Evolutionary conservation across 2,329 filamentous ascomycete genomes (phyloP), one percentile per base, ranked within the genome.

Genomic region (Colletotrichum somersetense): DNA sequence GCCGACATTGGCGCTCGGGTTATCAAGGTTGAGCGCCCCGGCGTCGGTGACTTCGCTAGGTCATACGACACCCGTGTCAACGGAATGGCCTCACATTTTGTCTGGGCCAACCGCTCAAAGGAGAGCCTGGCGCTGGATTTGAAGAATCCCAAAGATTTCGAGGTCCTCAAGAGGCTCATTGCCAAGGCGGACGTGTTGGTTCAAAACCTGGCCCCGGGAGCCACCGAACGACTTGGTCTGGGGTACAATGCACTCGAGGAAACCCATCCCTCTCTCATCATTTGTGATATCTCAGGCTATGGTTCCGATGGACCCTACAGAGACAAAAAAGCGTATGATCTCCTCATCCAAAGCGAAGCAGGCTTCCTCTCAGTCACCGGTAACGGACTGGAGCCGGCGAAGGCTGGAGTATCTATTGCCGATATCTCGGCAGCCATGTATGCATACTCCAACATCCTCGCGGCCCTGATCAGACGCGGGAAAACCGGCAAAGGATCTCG

Each of bases 51-150:
- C 75, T 89, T 89, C 75, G 86, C 87, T 0, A 83, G 86, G 1
- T 77, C 82, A 16, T 88, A 88, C 73, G 87, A 89, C 75, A 82
- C 78, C 0, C 82, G 86, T 11, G 85, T 88, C 2, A 80, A 83
- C 10, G 86, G 86, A 0, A 78, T 87, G 18, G 80, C 85, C 0
- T 88, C 87, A 0, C 86, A 89, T 74, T 89, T 89, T 68, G 81
- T 88, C n/a, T 88, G 87, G 86, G 81, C 84, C 0, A 89, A 88
- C 72, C 82, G 87, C 30, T 86, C 86, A 8, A 89, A 88, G 65
- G 85, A 89, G 75, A 87, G 85, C 59, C 77, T 88, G 11, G 85
- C 85, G 0, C 80, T 88, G 0, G 83, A 88, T 53, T 74, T 88
- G 20, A 88, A 89, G 72, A 75, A 82, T 14, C 73, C 81, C 0